Conservation (phyloP, 495 filamentous ascomycete genomes). For the Neurospora hispaniola region DNA sequence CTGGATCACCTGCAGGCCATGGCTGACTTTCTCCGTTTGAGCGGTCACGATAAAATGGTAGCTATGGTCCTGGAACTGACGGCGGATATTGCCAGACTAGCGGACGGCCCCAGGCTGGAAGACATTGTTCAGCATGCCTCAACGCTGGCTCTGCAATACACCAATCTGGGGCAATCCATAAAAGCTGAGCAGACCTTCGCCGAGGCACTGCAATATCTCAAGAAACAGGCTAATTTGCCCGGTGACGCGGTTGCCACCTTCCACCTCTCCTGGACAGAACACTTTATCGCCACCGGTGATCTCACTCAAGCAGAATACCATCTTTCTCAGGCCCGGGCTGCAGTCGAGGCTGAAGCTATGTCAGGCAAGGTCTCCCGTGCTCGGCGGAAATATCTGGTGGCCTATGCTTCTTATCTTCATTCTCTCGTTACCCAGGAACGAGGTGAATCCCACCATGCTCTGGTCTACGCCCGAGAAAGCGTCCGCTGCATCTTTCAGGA, state of each 20-base stretch:
- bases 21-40: conserved; percentile 70
- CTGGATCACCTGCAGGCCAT: conserved; percentile 54
- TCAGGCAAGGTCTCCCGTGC: conserved; percentile 13
- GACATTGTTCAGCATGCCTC: conserved; percentile 49
- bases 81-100: conserved; percentile 44
- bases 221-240: conserved; percentile 3
- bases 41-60: conserved; percentile 44
- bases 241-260: conserved; percentile 39
- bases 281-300: conserved; percentile 57
- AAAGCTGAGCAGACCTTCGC: conserved; percentile 58
- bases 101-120: conserved; percentile 38
- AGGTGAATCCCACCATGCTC: conserved; percentile 52
- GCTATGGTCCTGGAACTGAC: conserved; percentile 37
- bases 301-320: conserved; percentile 44
- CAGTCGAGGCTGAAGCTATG: conserved; percentile 12
- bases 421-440: conserved; percentile 54
- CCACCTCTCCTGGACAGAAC: conserved; percentile 64
- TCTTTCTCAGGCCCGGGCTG: conserved; percentile 26
- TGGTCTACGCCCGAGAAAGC: conserved; percentile 54
- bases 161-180: conserved; percentile 64
- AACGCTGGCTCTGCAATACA: conserved; percentile 57
- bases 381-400: conserved; percentile 32
- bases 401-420: conserved; percentile 45
- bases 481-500: conserved; percentile 56
- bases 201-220: conserved; percentile 38